Base-by-base conservation (phyloP, 2,329 filamentous ascomycete genomes). In the Fusarium piperis region DNA sequence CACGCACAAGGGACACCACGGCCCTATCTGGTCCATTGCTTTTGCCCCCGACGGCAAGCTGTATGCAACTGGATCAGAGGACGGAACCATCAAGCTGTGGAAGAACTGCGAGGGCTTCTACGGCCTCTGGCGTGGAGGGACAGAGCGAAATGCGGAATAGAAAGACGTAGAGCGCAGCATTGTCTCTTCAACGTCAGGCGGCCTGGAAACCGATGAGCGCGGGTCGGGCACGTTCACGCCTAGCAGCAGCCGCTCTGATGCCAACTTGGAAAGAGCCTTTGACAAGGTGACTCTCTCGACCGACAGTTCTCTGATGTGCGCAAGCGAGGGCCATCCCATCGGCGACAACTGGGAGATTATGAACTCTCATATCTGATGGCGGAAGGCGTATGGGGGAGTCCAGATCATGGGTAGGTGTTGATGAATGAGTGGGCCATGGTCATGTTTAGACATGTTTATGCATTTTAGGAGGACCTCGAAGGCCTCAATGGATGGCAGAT, bases 1-100 rank as follows among this genome's bases (percentile, higher is more conserved):
- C 80, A 92, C 95, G 13, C 94, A 97, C 84, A 98, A 98, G 83
- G 96, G 96, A 26, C 96, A 99, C 76, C 96, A 99, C 78, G 96
- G 96, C 2, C 95, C 95, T 2, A 96, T 99, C 69, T 99, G 96
- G 96, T 97, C 94, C 7, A 91, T 97, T 66, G 92, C 92, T 63
- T 99, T 97, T 82, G 96, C 95, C 0, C 96, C 96, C 0, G 96
- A 99, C 78, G 95, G 95, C 52, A 98, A 97, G 79, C 85, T 99
- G 9, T 99, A 98, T 79, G 96, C 95, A 2, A 99, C 96, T 2
- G 96, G 94, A 32, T 98, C 95, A 55, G 96, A 99, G 80, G 96
- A 99, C 77, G 96, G 96, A 41, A 99, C 96, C 0, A 97, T 99
- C 81, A 99, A 99, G 84, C 86, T 99, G 85, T 92, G 90, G 90